Percentiles rank a stretch among this genome's conserved stretches.
Evolutionary conservation across 2,329 filamentous ascomycete genomes (phyloP).

Genomic region (Talaromyces sp.): DNA sequence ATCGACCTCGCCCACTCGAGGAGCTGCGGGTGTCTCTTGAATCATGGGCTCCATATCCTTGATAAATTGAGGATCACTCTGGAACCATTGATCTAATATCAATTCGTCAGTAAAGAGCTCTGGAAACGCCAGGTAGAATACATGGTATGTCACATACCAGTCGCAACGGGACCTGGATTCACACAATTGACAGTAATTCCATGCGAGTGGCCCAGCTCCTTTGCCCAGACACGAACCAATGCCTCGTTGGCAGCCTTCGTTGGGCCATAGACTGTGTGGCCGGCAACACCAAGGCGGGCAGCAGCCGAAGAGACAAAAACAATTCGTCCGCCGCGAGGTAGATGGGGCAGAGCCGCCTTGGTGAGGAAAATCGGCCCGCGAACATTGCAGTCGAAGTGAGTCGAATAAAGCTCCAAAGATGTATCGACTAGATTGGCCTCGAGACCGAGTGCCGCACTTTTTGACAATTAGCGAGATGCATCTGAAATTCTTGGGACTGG

Average conservation of each 20-base stretch:
- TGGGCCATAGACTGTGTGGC: constrained; percentile 55
- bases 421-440: constrained; percentile 14
- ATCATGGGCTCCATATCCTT: no score
- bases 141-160: constrained; percentile 38
- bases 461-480: not conserved
- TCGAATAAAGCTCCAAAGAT: constrained; percentile 11
- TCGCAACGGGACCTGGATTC: constrained; percentile 60
- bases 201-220: constrained; percentile 55
- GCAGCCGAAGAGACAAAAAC: constrained; percentile 61
- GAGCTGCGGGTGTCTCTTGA: not conserved
- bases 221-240: constrained; percentile 63
- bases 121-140: no score
- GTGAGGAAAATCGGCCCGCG: constrained; percentile 34
- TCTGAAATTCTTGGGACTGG: not conserved
- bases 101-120: no score
- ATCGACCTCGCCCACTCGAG: not conserved
- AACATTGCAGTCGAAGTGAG: constrained; percentile 24
- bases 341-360: constrained; percentile 32
- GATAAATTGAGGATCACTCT: no score
- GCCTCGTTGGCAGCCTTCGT: constrained; percentile 63
- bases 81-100: no score
- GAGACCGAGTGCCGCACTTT: constrained; percentile 11
- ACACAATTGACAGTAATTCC: constrained; percentile 59
- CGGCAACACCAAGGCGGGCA: constrained; percentile 56
- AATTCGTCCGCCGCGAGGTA: constrained; percentile 49